Base-by-base conservation (phyloP, 1,139 yeast species). In the Kodamaea sp. region DNA sequence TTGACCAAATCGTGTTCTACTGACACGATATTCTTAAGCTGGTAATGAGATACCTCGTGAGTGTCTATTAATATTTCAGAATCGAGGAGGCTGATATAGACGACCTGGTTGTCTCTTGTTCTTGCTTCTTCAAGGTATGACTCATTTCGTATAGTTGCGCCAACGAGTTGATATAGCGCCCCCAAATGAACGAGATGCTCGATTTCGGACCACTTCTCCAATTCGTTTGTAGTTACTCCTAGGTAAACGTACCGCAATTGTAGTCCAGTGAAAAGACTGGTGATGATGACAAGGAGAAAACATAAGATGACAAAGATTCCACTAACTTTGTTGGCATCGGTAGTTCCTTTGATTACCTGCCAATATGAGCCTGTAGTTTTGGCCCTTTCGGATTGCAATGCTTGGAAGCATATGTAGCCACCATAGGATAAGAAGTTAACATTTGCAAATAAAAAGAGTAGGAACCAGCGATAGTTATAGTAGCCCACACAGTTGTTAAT, bases 191-290 rank as follows among this genome's bases (percentile, higher is more conserved):
- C 70, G 42, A 85, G 67, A 31, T 78, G 74, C 37, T 82, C 80
- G 9, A 92, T 70, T 14, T 75, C 80, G 16, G 71, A 78, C 97
- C 97, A 92, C 57, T 92, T 92, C 32, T 73, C 78, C 8, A 80
- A 67, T 59, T 92, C 98, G 53, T 86, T 90, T 2, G 96, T 88
- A n/a, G 97, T 89, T 46, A 84, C 84, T 0, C 98, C 98, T 25
- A 81, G 68, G 46, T 77, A 80, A 3, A 87, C 63, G 50, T 80
- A 75, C 36, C 78, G 61, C 15, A 83, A 26, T 45, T 87, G 96
- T 43, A 84, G 74, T 1, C 57, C 61, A 0, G 80, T 53, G 55
- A 90, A 90, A 29, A 79, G 65, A 0, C 61, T 46, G 8, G 81
- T 71, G 8, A 88, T 64, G 0, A 81, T 53, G 8, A 72, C 61